phyloP scores from a whole-genome alignment of 164 flowering plant species.

The Macadamia integrifolia region DNA sequence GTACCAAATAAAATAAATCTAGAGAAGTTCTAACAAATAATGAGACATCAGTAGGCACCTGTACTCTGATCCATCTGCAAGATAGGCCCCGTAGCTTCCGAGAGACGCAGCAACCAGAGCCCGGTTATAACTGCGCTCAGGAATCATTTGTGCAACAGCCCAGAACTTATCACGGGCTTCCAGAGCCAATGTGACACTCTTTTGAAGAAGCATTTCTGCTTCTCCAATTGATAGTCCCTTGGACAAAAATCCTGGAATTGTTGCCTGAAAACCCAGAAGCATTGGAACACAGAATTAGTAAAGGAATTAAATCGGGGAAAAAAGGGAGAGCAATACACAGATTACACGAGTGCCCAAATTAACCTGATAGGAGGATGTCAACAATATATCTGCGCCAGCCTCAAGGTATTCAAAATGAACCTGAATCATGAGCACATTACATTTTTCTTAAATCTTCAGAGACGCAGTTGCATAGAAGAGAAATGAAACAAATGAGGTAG shows the following conservation, averaged over 20 bases:
- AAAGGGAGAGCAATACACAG: not conserved
- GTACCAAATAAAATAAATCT: not conserved
- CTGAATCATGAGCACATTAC: slow-evolving; percentile 17
- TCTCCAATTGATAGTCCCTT: slow-evolving; percentile 66
- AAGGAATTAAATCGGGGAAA: not conserved
- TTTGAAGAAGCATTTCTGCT: slow-evolving; percentile 47
- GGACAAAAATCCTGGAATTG: slow-evolving; percentile 71
- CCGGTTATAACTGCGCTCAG: slow-evolving; percentile 34
- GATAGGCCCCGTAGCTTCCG: slow-evolving; percentile 97
- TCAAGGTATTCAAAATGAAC: slow-evolving; percentile 76
- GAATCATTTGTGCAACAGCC: slow-evolving; percentile 24
- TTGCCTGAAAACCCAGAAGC: slow-evolving; percentile 46
- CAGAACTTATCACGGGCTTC: slow-evolving; percentile 84
- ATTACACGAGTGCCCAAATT: no score
- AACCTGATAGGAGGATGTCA: slow-evolving; percentile 83
- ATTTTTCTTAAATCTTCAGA: not conserved
- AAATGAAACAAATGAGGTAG: slow-evolving; percentile 1
- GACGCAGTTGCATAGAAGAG: not conserved
- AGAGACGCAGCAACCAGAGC: slow-evolving; percentile 91
- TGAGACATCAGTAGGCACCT: slow-evolving; percentile 35
- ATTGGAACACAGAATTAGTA: not conserved
- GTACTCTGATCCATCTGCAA: slow-evolving; percentile 97
- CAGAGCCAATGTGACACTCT: slow-evolving; percentile 65
- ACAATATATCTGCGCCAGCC: slow-evolving; percentile 78
- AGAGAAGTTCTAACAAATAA: not conserved